Base-by-base conservation (phyloP, 2,329 filamentous ascomycete species). In the Neophaeococcomyces mojaviensis region DNA sequence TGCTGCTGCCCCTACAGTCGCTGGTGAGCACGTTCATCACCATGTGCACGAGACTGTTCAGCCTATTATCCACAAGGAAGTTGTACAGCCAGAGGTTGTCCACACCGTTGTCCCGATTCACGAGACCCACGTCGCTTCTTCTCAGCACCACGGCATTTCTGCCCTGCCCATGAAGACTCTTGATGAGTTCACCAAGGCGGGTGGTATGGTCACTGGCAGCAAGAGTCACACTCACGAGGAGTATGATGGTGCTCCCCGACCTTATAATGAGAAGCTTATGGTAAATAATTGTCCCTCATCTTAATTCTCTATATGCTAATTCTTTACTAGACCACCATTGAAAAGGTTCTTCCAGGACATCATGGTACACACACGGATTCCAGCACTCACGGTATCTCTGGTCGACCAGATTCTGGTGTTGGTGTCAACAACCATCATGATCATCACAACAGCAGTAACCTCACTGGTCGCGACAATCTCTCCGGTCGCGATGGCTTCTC, bases 51-150 rank as follows among this genome's bases (percentile, higher is more conserved):
- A 86, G 62, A 79, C 77, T 24, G 76, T 87, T 39, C 81, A 86
- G 61, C 82, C 82, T 0, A 73, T 86, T 1, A 69, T 87, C 31
- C 71, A 86, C 40, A 84, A 84, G 60, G 79, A 86, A 53, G 77
- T 74, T 1, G 68, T 86, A 22, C 75, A 39, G 20, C 40, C 40
- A 13, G 34, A 44, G 24, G 74, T 86, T 2, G 70, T 85, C 1
- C 84, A 87, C 67, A 86, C 79, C 16, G 85, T 81, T 1, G 71
- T 83, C 0, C 83, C 82, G 0, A 73, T 87, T 33, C 82, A 86
- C 52, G 83, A 88, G 64, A 73, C 77, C 1, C 82, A 87, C 58
- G 79, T 85, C 57, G 78, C 81, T 42, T 70, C 74, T 13, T 71
- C 81, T 1, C 73, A 82, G 49, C 78, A 84, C 59, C 84, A 87